phyloP scores from a whole-genome alignment of 2,329 filamentous ascomycete species.

The Calonectria naviculata region DNA sequence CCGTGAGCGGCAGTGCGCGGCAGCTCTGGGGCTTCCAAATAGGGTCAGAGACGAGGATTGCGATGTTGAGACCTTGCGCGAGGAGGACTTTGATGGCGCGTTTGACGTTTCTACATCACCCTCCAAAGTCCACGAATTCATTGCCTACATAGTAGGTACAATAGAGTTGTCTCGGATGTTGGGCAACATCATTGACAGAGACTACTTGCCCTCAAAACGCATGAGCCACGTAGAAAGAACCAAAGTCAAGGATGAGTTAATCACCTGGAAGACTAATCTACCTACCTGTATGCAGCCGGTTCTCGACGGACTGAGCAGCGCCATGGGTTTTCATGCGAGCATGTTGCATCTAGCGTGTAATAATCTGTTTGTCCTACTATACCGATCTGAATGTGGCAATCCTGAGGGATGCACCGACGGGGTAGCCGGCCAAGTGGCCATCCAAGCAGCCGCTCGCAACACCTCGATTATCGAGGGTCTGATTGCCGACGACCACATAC shows the following conservation, averaged over 20 bases:
- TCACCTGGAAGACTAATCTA: not conserved
- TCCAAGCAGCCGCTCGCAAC: not conserved
- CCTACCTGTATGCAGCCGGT: not conserved
- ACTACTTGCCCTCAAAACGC: not conserved
- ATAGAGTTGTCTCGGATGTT: not conserved
- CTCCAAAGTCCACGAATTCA: not conserved
- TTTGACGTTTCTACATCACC: not conserved
- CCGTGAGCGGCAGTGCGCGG: not conserved
- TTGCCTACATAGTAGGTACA: not conserved
- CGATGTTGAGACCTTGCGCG: not conserved
- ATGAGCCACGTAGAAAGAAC: not conserved
- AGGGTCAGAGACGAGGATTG: not conserved
- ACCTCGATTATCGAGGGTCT: not conserved
- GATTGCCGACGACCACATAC: not conserved
- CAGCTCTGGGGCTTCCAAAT: not conserved
- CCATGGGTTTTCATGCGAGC: not conserved
- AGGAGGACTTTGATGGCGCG: not conserved
- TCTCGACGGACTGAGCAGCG: not conserved
- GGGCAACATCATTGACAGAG: not conserved
- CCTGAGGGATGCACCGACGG: too few species aligned
- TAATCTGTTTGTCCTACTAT: not conserved
- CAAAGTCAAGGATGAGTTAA: not conserved
- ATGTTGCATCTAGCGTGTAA: not conserved
- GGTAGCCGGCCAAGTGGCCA: not conserved
- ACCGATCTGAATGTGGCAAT: not conserved